phyloP scores from a whole-genome alignment of 768 basidiomycete species.

The Austroboletus eburneus region DNA sequence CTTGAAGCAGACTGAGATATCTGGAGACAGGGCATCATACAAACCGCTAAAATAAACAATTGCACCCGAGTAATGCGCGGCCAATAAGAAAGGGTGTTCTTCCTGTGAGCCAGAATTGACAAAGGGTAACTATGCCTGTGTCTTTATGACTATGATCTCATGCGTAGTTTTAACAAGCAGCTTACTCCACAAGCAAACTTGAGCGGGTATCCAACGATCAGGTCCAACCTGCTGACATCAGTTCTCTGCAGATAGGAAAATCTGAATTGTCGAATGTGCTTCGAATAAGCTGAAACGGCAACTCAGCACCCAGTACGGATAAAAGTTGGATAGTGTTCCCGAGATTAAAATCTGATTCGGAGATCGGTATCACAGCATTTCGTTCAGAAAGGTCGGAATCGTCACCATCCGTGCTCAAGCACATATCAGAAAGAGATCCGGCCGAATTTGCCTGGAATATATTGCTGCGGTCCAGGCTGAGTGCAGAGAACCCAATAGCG shows the following conservation, averaged over 20 bases:
- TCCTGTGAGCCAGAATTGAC: slow-evolving; percentile 57
- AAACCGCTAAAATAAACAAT: not conserved
- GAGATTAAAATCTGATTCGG: slow-evolving; percentile 44
- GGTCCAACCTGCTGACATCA: slow-evolving; percentile 43
- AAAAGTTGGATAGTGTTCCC: slow-evolving; percentile 54
- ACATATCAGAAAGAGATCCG: slow-evolving; percentile 51
- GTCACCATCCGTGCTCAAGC: slow-evolving; percentile 48
- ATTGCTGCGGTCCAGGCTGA: slow-evolving; percentile 53
- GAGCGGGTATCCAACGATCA: slow-evolving; percentile 60
- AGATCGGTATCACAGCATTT: no score
- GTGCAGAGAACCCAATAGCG: slow-evolving; percentile 53
- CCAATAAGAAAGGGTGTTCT: slow-evolving; percentile 45
- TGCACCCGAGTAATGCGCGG: slow-evolving; percentile 45
- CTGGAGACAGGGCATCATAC: not conserved
- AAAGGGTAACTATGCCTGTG: slow-evolving; percentile 41
- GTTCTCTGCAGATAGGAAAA: not conserved
- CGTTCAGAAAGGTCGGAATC: slow-evolving; percentile 3
- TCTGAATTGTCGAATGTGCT: slow-evolving; percentile 43
- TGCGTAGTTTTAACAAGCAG: not conserved
- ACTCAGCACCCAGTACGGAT: slow-evolving; percentile 50
- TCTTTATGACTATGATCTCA: not conserved
- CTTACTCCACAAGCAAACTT: slow-evolving; percentile 51
- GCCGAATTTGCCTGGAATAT: slow-evolving; percentile 55
- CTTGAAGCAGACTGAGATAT: slow-evolving; percentile 38
- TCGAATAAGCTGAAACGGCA: slow-evolving; percentile 64